These are phyloP conservation scores for Periconia sp. DNA, from an alignment of 2,329 filamentous ascomycete genomes.

Conservation along the genomic window DNA sequence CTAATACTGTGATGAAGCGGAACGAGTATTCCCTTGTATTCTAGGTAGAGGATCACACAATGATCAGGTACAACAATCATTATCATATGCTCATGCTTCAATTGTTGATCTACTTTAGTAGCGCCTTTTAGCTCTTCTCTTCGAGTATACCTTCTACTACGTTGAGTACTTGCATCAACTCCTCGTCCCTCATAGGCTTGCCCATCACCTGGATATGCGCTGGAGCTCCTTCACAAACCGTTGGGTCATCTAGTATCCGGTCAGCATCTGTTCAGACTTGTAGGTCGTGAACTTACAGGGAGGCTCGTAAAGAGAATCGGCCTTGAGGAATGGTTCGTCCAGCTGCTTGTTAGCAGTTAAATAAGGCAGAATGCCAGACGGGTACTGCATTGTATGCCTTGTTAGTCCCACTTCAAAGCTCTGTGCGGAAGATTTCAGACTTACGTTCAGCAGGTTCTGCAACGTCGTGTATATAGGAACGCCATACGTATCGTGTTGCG, in stretches of 20 bases:
- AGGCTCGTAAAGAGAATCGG: slow-evolving; percentile 40
- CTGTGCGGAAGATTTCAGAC: slow-evolving; percentile 22
- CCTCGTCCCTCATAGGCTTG: slow-evolving; percentile 56
- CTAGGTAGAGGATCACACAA: too few species aligned
- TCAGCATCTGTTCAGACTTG: slow-evolving; percentile 3
- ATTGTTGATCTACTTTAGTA: not conserved
- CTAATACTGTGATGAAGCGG: too few species aligned
- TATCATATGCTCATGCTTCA: too few species aligned
- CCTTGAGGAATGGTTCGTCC: slow-evolving; percentile 45
- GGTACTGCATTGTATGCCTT: slow-evolving; percentile 53
- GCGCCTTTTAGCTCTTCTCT: slow-evolving; percentile 1
- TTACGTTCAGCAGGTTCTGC: slow-evolving; percentile 60
- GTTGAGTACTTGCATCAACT: slow-evolving; percentile 46
- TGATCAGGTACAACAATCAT: too few species aligned
- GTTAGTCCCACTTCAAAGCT: slow-evolving; percentile 3
- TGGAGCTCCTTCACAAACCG: slow-evolving; percentile 51
- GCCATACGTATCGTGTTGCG: slow-evolving; percentile 59
- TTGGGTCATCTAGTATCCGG: slow-evolving; percentile 48
- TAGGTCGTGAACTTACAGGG: slow-evolving; percentile 36
- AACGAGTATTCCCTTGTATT: too few species aligned
- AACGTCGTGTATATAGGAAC: slow-evolving; percentile 55
- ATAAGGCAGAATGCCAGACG: slow-evolving; percentile 57
- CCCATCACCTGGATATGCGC: slow-evolving; percentile 56
- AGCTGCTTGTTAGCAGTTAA: slow-evolving; percentile 49
- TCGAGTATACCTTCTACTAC: slow-evolving; percentile 32